phyloP scores from a whole-genome alignment of 495 filamentous ascomycete genomes.

The Penicillium samsonianum region DNA sequence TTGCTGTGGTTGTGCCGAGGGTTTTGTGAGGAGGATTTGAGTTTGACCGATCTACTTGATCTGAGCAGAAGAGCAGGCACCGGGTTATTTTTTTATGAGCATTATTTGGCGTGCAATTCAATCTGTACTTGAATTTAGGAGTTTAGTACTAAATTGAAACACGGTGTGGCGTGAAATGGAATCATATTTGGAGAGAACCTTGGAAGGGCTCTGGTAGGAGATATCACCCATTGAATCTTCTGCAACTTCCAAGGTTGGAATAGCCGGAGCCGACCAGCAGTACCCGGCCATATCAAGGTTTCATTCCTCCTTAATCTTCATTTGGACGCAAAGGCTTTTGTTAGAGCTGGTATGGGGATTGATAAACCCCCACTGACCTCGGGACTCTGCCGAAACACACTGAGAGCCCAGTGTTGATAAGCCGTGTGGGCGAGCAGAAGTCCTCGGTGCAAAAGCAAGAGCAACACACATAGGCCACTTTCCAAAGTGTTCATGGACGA shows the following conservation, averaged over 20 bases:
- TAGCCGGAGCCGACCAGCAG: slow-evolving; percentile 9
- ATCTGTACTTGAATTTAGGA: not conserved
- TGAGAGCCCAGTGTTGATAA: not conserved
- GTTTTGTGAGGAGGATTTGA: slow-evolving; percentile 8
- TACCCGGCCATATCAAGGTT: not conserved
- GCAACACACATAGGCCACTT: not conserved
- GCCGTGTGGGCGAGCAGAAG: not conserved
- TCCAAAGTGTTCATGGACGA: not conserved
- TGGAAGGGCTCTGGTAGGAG: not conserved
- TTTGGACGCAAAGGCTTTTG: not conserved
- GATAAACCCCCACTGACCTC: not conserved
- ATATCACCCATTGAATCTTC: slow-evolving; percentile 1
- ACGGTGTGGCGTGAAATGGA: not conserved
- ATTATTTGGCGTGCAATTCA: not conserved
- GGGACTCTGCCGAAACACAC: not conserved
- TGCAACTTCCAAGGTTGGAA: not conserved
- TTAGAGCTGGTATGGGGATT: not conserved
- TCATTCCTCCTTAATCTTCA: not conserved
- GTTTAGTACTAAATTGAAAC: not conserved
- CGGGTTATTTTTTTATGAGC: not conserved
- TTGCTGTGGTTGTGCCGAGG: slow-evolving; percentile 27
- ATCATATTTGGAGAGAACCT: not conserved
- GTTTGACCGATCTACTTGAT: not conserved
- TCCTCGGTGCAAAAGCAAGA: slow-evolving; percentile 3
- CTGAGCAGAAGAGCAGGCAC: not conserved